Evolutionary conservation across 805 yeast genomes (phyloP).

Genomic region (Maudiozyma serrabonitensis): DNA sequence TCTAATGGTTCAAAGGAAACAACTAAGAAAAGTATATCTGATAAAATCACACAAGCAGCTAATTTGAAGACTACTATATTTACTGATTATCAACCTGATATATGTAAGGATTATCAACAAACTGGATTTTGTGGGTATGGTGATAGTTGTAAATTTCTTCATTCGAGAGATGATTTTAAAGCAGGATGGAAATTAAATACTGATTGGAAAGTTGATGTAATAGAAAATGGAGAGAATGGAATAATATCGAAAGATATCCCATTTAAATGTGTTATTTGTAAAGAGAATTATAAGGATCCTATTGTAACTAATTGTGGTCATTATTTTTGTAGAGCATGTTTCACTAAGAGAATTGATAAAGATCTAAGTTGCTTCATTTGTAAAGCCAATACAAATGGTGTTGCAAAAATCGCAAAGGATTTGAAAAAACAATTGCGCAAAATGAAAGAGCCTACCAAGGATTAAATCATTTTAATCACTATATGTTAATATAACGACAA

Average conservation of each 20-base stretch:
- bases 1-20: not conserved
- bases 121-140: conserved; percentile 98
- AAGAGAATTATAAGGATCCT: conserved; percentile 43
- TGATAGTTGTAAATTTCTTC: conserved; percentile 90
- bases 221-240: conserved; percentile 13
- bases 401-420: conserved; percentile 43
- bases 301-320: conserved; percentile 55
- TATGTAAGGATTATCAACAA: conserved; percentile 82
- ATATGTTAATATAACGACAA: too few relatives aligned
- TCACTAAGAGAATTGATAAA: conserved; percentile 36
- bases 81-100: conserved; percentile 84
- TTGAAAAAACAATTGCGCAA: conserved; percentile 18
- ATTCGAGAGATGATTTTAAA: conserved; percentile 75
- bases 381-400: conserved; percentile 50
- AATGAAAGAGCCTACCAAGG: conserved; percentile 1
- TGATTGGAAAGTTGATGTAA: conserved; percentile 53
- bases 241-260: conserved; percentile 33
- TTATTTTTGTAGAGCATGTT: conserved; percentile 55
- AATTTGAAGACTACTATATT: conserved; percentile 57
- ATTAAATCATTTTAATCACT: not conserved
- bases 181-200: conserved; percentile 55
- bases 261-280: conserved; percentile 55
- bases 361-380: conserved; percentile 46
- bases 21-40: not conserved
- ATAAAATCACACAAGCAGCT: conserved; percentile 22